These are phyloP conservation scores for Phytophthora chlamydospora DNA, from an alignment of 352 stramenopile genomes.

Conservation along the genomic window DNA sequence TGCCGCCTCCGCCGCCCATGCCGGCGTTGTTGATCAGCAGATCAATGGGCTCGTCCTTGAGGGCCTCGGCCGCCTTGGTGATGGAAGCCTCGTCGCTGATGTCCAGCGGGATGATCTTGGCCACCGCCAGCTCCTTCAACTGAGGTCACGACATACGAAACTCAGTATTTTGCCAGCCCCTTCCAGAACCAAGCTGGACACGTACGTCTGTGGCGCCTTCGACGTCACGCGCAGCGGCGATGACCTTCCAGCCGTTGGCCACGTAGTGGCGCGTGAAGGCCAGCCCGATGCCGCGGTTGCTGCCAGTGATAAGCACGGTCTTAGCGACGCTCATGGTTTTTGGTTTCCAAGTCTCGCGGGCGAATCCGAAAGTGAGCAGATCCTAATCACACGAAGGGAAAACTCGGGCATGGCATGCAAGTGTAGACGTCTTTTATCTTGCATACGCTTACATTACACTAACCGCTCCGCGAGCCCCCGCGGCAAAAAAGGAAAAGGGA, in stretches of 20 bases:
- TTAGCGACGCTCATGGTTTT: conserved; percentile 36
- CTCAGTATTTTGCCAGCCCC: neutral
- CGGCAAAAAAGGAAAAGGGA: conserved; percentile 36
- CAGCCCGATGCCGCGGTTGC: conserved; percentile 63
- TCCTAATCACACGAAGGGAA: too few relatives aligned
- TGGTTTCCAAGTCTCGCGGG: neutral
- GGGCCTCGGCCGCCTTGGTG: conserved; percentile 32
- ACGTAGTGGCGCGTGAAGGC: conserved; percentile 54
- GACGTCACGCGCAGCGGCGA: conserved; percentile 51
- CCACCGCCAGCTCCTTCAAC: conserved; percentile 31
- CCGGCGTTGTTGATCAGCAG: conserved; percentile 73
- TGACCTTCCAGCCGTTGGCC: conserved; percentile 54
- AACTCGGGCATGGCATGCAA: conserved; percentile 11
- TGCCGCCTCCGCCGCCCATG: conserved; percentile 39
- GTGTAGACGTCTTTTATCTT: conserved; percentile 34
- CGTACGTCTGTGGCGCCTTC: conserved; percentile 42
- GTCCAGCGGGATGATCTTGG: conserved; percentile 40
- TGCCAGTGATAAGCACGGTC: conserved; percentile 67
- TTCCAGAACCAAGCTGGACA: neutral
- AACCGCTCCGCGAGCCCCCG: conserved; percentile 35
- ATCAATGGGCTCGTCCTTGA: conserved; percentile 59
- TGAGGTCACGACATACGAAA: conserved; percentile 16
- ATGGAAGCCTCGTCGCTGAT: conserved; percentile 47
- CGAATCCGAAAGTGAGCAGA: conserved; percentile 14
- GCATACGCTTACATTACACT: conserved; percentile 49